phyloP scores from a whole-genome alignment of 176 grass and related monocot species.

The Aegilops tauschii region DNA sequence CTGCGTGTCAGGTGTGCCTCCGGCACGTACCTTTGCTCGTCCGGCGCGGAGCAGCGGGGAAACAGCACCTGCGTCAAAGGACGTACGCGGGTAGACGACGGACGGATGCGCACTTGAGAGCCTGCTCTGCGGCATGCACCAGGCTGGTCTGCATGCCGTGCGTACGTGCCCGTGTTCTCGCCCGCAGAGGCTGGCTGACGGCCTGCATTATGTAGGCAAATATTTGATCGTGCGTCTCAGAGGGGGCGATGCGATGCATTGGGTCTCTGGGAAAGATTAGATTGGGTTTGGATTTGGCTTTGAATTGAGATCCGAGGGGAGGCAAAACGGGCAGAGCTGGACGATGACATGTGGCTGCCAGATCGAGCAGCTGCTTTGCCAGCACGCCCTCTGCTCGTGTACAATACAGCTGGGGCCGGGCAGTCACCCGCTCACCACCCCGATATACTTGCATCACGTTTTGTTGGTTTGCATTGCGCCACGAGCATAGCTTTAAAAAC shows the following conservation, averaged over 20 bases:
- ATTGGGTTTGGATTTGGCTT: neutral
- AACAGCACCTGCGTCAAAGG: conserved; percentile 15
- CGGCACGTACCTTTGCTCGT: neutral
- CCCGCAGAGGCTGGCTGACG: neutral
- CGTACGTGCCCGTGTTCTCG: neutral
- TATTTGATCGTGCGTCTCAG: neutral
- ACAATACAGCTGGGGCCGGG: neutral
- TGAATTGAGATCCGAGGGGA: neutral
- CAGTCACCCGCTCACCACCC: neutral
- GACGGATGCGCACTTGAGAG: neutral
- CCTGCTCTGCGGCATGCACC: too few species aligned
- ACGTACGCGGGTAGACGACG: neutral
- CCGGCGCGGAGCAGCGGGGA: neutral
- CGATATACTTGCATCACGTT: neutral
- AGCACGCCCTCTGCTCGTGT: neutral
- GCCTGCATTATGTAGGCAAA: neutral
- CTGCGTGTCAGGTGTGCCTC: neutral
- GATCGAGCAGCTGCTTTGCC: neutral
- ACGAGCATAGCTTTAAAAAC: neutral
- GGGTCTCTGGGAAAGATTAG: neutral
- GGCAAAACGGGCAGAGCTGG: conserved; percentile 58
- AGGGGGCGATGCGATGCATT: neutral
- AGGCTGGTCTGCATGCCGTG: neutral
- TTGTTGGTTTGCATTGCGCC: neutral
- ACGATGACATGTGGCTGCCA: conserved; percentile 36